A percentile compares a stretch with the other conserved stretches of the same genome.
Conservation (phyloP, 495 filamentous ascomycete genomes). For the Annulohypoxylon moriforme region DNA sequence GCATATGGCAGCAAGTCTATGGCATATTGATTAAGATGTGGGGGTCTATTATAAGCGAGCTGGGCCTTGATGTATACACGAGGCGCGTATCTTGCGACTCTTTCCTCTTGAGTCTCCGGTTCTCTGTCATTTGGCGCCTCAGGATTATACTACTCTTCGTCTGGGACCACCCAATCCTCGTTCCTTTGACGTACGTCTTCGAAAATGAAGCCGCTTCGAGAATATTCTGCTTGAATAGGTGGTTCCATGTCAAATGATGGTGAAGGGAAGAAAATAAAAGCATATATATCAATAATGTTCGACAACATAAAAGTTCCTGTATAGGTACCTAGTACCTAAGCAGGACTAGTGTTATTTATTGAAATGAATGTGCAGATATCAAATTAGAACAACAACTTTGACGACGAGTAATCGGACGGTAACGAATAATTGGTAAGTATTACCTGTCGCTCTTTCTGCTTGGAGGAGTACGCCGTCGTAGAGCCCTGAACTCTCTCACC, state of each 20-base stretch:
- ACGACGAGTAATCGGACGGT: neutral
- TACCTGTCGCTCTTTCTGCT: neutral
- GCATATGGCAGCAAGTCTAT: slow-evolving; percentile 5
- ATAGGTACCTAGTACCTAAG: neutral
- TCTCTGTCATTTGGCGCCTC: neutral
- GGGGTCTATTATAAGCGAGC: neutral
- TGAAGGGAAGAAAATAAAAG: neutral
- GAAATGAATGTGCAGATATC: neutral
- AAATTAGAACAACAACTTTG: neutral
- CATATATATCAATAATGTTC: neutral
- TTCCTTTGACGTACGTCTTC: neutral
- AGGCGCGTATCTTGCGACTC: slow-evolving; percentile 4
- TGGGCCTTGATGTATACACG: slow-evolving; percentile 14
- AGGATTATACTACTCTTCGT: neutral
- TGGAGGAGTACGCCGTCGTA: too few species aligned
- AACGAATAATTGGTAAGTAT: neutral
- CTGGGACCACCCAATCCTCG: neutral
- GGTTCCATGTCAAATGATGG: neutral
- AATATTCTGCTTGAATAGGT: neutral
- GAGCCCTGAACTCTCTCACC: too few species aligned
- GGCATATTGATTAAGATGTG: neutral
- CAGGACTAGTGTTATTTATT: neutral
- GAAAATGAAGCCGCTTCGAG: neutral
- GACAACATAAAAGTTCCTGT: neutral
- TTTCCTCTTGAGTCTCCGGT: neutral